Conservation (phyloP, 441 rosid genomes). For the Gossypium armourianum region DNA sequence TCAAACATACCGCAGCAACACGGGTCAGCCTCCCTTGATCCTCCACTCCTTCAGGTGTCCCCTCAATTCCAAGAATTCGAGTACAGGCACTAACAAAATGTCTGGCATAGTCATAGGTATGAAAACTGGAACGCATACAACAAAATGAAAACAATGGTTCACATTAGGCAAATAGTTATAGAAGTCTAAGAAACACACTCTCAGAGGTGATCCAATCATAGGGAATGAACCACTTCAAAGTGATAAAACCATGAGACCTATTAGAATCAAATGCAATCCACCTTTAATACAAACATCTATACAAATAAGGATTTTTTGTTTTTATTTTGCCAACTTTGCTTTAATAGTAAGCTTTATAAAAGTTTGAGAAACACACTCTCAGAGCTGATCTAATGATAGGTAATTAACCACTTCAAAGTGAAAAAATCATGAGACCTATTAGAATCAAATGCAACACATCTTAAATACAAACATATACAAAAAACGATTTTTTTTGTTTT, state of each 20-base stretch:
- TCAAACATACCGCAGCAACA: constrained; percentile 79
- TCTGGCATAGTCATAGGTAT: constrained; percentile 95
- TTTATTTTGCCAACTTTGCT: not conserved
- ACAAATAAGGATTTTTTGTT: not conserved
- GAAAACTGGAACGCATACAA: constrained; percentile 50
- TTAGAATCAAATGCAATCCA: constrained; percentile 2
- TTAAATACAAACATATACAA: not conserved
- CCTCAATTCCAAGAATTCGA: constrained; percentile 95
- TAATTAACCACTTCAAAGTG: constrained; percentile 4
- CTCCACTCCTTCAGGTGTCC: constrained; percentile 98
- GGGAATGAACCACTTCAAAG: not conserved
- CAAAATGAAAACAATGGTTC: not conserved
- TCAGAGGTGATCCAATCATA: not conserved
- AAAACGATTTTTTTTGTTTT: not conserved
- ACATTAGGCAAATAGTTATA: not conserved
- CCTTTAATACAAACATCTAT: not conserved
- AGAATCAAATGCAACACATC: constrained; percentile 7
- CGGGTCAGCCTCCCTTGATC: constrained; percentile 91
- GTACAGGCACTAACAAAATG: constrained; percentile 98
- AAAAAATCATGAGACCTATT: not conserved
- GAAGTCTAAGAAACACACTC: not conserved
- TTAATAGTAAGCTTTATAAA: constrained; percentile 1
- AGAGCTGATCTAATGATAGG: not conserved
- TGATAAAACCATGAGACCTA: not conserved
- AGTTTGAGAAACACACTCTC: not conserved